phyloP scores from a whole-genome alignment of 139 green algal species.

The Picochlorum sp. region DNA sequence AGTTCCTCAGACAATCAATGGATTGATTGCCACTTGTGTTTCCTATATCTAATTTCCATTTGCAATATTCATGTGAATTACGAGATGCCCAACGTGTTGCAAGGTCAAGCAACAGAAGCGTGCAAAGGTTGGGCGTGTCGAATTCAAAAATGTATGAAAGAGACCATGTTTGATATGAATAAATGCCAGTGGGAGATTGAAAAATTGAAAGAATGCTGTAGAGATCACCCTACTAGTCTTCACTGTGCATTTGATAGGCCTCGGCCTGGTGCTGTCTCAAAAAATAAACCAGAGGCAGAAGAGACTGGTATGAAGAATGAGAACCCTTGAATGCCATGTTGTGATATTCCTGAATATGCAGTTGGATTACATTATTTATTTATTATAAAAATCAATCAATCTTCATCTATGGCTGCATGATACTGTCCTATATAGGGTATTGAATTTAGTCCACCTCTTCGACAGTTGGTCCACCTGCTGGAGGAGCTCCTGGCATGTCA shows the following conservation, averaged over 20 bases:
- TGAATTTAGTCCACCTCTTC: conserved; percentile 53
- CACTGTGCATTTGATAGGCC: conserved; percentile 22
- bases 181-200: conserved; percentile 23
- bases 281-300: no score
- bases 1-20: no score
- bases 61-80: neutral
- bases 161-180: conserved; percentile 2
- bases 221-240: conserved; percentile 3
- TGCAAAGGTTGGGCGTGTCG: neutral
- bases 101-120: neutral
- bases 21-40: no score
- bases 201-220: conserved; percentile 19
- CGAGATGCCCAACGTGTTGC: conserved; percentile 1
- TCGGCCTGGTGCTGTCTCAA: neutral
- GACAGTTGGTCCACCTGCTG: conserved; percentile 38
- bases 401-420: neutral
- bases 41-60: no score
- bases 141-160: conserved; percentile 8
- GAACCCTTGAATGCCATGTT: no score
- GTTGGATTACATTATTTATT: no score
- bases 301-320: no score
- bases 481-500: neutral
- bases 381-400: no score
- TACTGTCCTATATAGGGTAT: neutral
- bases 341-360: no score